Evolutionary conservation across 441 rosid species (phyloP), one percentile per base, ranked within the genome.

Genomic region (Omphalea diandra): DNA sequence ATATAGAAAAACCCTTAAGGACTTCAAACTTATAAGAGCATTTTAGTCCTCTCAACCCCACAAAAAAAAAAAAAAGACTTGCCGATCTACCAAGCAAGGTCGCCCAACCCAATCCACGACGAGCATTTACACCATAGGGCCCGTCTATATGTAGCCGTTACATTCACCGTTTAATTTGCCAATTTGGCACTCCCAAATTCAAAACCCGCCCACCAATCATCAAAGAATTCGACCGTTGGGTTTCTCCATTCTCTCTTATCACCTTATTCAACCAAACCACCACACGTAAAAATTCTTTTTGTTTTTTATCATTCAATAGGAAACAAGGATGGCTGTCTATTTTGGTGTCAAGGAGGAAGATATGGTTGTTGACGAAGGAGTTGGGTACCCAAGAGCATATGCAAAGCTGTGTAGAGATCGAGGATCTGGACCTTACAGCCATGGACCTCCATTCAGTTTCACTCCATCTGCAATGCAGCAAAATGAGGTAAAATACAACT

Each of bases 381-480:
- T 83, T 2, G 97, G 97, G 2, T 91, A 81, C 83, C 97, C 98
- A 3, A 79, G 74, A 78, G 93, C 97, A 38, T 92, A 83, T 43
- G 89, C 90, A 0, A 88, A 81, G 78, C 80, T 90, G 50, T 90
- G 93, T 75, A 77, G 88, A 58, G 91, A 84, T 71, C 52, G 67
- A 10, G 61, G 77, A 5, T 67, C 69, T 14, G 78, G 77, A 5
- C 77, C 83, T 12, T 91, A 76, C 72, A 72, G 49, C 70, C 75
- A 73, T 15, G 98, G 96, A 52, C 98, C 98, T 79, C 98, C 97
- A 50, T 83, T 86, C 73, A 75, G 86, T 18, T 92, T 88, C 87
- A 74, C 70, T 40, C 96, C 98, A 2, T 87, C 75, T 55, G 52
- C 73, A 76, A 72, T 86, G 72, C 91, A 82, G 57, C 86, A 83